Conservation (phyloP, 192 early-diverging fungal genomes). For the Umbelopsis ramanniana region DNA sequence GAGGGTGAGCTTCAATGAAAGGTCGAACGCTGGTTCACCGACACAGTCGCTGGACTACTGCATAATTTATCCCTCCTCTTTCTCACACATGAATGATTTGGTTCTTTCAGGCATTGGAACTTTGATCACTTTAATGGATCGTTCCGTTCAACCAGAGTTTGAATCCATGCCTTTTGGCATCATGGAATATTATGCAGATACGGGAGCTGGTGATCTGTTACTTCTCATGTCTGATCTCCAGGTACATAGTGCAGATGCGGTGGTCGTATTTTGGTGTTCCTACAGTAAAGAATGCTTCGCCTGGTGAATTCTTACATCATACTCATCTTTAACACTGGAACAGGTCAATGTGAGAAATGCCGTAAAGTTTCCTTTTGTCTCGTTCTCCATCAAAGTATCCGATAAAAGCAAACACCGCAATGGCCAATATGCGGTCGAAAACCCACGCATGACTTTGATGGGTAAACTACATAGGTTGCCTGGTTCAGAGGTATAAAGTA, state of each 20-base stretch:
- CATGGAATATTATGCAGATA: constrained; percentile 15
- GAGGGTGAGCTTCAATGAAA: background rate
- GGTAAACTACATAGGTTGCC: background rate
- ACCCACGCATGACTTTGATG: constrained; percentile 2
- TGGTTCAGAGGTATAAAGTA: background rate
- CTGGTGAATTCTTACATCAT: no score
- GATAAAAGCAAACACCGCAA: constrained; percentile 16
- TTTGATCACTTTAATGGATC: background rate
- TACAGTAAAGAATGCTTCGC: background rate
- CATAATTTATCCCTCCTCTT: background rate
- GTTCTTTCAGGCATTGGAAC: background rate
- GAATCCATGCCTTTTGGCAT: constrained; percentile 6
- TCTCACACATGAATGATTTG: background rate
- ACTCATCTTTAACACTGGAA: no score
- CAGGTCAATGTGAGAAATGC: constrained; percentile 20
- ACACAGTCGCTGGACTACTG: background rate
- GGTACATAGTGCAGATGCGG: background rate
- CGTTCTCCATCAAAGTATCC: background rate
- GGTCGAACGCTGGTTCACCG: background rate
- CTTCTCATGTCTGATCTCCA: constrained; percentile 6
- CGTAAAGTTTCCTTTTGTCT: constrained; percentile 7
- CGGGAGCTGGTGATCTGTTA: background rate
- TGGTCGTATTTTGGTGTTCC: background rate
- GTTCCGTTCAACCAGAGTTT: background rate
- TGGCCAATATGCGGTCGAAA: constrained; percentile 6